Evolutionary conservation across 2,329 filamentous ascomycete species (phyloP), one percentile per base, ranked within the genome.

Genomic region (Penicillium decumbens): DNA sequence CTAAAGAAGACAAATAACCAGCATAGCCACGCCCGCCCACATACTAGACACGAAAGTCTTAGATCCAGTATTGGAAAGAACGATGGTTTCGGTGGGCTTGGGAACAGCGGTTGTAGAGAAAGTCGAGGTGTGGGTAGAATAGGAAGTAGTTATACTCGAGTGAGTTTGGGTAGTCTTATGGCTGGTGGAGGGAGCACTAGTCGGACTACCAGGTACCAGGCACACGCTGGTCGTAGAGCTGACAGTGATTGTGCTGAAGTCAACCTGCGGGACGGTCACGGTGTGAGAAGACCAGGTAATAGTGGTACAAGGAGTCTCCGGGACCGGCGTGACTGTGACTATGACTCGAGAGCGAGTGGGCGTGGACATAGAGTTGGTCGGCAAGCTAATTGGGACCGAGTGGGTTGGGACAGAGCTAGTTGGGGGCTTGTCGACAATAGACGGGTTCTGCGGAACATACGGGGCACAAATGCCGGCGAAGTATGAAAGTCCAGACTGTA

Each of bases 381-480:
- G n/a, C 6, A 4, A 23, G 2, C 15, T 18, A 23, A 4, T 23
- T 23, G 20, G 20, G 9, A 4, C 20, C 20, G 4, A 37, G 33
- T 37, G 15, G 33, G 9, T 18, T 20, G 10, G 8, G 3, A 10
- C 4, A 37, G 33, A 12, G n/a, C 43, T 47, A 2, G 37, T 58
- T 43, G 23, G 57, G 59, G 15, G 50, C 12, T 44, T 67, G 2
- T 71, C 72, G 68, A 84, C 78, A 48, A 77, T 77, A 35, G 77
- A 87, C 23, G 89, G 89, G 79, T 95, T 95, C 66, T 79, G 61
- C 7, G 79, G 76, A 33, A 88, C 79, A 70, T 86, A 84, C 42
- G 80, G 75, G 49, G 87, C 89, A 75, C 91, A 96, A 72, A 95
- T 88, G 67, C 90, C 90, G 72, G 90, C 86, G 76, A 95, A 85